phyloP scores from a whole-genome alignment of 2,329 filamentous ascomycete genomes.

The Knufia fluminis region DNA sequence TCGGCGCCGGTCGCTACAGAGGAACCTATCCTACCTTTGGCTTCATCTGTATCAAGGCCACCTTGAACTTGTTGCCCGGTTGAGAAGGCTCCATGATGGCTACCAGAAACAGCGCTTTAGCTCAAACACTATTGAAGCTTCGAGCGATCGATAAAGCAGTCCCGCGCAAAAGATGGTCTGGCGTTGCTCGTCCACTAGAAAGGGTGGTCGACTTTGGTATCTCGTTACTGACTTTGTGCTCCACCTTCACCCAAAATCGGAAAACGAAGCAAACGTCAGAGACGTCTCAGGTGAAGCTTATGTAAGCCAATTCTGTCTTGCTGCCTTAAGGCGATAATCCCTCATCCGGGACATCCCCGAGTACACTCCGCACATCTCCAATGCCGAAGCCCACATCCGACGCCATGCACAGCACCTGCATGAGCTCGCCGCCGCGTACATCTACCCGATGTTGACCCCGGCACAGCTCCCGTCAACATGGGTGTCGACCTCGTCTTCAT shows the following conservation, averaged over 20 bases:
- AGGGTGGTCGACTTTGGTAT: no score
- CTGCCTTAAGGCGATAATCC: not conserved
- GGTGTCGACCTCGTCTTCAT: not conserved
- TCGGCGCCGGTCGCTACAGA: not conserved
- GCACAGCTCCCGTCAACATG: not conserved
- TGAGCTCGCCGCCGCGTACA: not conserved
- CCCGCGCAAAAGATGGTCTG: no score
- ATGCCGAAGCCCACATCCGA: conserved; percentile 10
- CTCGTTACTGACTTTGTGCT: no score
- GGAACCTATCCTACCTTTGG: conserved; percentile 31
- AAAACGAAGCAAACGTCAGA: no score
- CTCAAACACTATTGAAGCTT: no score
- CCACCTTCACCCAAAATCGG: no score
- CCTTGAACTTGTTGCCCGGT: conserved; percentile 30
- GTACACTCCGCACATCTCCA: not conserved
- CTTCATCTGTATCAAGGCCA: conserved; percentile 41
- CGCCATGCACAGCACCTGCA: not conserved
- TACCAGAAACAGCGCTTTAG: not conserved
- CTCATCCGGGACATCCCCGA: conserved; percentile 2
- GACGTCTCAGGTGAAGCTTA: no score
- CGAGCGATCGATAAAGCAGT: no score
- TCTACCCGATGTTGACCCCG: conserved; percentile 3
- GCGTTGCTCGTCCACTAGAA: no score
- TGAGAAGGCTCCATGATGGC: not conserved
- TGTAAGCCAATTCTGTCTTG: no score